Conservation (phyloP, 2,329 filamentous ascomycete genomes). For the Colletotrichum zoysiae region DNA sequence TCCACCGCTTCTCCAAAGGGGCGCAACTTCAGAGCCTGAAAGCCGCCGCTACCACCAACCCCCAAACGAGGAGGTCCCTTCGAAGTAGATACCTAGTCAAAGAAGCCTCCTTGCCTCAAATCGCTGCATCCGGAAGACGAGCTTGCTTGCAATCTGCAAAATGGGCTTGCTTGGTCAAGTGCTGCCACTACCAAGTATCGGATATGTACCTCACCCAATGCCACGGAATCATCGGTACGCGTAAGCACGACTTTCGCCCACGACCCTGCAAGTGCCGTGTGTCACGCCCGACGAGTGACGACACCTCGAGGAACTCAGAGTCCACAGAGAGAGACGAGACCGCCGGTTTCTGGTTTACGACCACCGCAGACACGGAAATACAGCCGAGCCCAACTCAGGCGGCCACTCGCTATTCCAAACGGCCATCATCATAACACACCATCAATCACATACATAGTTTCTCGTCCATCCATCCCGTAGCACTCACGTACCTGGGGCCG, state of each 20-base stretch:
- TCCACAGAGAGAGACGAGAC: background rate
- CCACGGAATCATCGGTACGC: constrained; percentile 28
- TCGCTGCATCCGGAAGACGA: constrained; percentile 30
- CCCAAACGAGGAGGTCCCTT: constrained; percentile 6
- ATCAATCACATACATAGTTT: background rate
- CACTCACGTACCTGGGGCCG: background rate
- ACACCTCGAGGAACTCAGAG: background rate
- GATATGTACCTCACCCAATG: constrained; percentile 2
- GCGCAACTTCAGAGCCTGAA: constrained; percentile 26
- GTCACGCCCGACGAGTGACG: background rate
- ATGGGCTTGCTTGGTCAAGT: background rate
- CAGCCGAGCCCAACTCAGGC: background rate
- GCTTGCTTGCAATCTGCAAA: constrained; percentile 12
- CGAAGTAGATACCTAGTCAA: constrained; percentile 6
- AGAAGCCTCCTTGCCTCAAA: constrained; percentile 33
- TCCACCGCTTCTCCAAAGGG: constrained; percentile 28
- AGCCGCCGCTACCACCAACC: constrained; percentile 17
- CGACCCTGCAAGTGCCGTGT: constrained; percentile 15
- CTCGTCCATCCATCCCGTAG: background rate
- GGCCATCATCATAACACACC: background rate
- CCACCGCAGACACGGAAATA: background rate
- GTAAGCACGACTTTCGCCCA: constrained; percentile 19
- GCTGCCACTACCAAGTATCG: background rate
- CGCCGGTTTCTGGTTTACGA: background rate
- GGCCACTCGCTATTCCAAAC: background rate